Base-by-base conservation (phyloP, 495 filamentous ascomycete genomes). In the Hypoxylon lenormandii region DNA sequence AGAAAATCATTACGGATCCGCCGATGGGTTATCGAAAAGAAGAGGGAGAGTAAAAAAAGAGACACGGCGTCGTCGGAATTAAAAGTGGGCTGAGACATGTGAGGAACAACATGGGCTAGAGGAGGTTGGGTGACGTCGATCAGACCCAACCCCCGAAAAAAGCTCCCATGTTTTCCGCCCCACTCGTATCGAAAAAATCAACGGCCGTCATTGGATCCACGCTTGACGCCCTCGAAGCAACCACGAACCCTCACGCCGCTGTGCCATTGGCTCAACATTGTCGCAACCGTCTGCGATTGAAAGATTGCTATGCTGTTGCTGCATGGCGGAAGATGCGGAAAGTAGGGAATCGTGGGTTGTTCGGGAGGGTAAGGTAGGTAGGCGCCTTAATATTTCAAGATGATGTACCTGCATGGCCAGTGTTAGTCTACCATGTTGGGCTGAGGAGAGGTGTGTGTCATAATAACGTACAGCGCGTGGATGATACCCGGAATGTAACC, bases 401-500 rank as follows among this genome's bases (percentile, higher is more conserved):
- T 33, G 30, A 33, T 33, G 30, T 33, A 33, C 30, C 30, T 33
- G 30, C 30, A 33, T 3, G 30, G 30, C 10, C 30, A 7, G 36
- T 40, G 61, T 72, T 59, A 72, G 68, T 48, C 55, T 51, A 49
- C 19, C 28, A 28, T 22, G 33, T 19, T 3, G 10, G 15, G 13
- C 15, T 43, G 40, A 11, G 11, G 11, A 13, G 36, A 47, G 37
- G 63, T 42, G 8, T 37, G 18, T 42, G 33, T 37, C 13, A 22
- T 22, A 42, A 51, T 43, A 40, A 76, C 74, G 52, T 76, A 92
- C 90, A 90, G 75, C 66, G 89, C 89, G 76, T 92, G 88, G 69
- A 91, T 86, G 72, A 91, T 86, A 80, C 90, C 91, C 33, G 91
- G 91, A 60, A 93, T 83, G 80, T 89, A 93, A 74, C 89, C 90